Evolutionary conservation across 225 moss, liverwort and hornwort species (phyloP), one percentile per base, ranked within the genome.

Genomic region (Physcomitrium patens): DNA sequence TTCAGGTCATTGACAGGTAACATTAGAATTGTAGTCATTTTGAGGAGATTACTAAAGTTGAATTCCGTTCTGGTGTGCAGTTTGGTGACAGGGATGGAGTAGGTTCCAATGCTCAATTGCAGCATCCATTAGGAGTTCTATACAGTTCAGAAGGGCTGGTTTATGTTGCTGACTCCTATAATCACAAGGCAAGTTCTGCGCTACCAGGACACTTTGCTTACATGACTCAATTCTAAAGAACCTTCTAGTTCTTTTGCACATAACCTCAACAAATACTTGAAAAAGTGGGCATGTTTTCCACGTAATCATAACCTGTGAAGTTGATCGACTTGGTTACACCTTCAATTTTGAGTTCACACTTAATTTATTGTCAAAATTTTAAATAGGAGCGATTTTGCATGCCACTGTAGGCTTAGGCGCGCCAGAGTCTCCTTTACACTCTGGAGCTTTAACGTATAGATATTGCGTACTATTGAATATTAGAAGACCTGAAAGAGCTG

Each of bases 121-220:
- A 99, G 83, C 97, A 99, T 83, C 97, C 97, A 50, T 67, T 99
- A 45, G 97, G 93, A 49, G 91, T 99, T 72, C 65, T 99, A 44
- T 73, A 79, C 56, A 91, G 91, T 19, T 63, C 86, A 45, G 83
- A 89, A 42, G 93, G 93, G 48, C 70, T 93, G 18, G 87, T 94
- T 52, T 99, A 94, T 45, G 78, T 99, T 72, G 93, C 97, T 66
- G 97, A 99, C 76, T 99, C 97, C 9, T 99, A 99, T n/a, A 99
- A 99, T 23, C 97, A 99, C 72, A 99, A 99, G 94, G 96, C 89
- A 73, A 48, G 48, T 51, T 73, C 15, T 53, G n/a, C 17, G 23
- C 19, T 44, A 50, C 50, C 14, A 16, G 57, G 43, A 18, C 67
- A 45, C 63, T 58, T 73, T 57, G 67, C 26, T 28, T 27, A 14